Evolutionary conservation across 441 rosid genomes (phyloP).

Genomic region (Pelargonium citronellum): DNA sequence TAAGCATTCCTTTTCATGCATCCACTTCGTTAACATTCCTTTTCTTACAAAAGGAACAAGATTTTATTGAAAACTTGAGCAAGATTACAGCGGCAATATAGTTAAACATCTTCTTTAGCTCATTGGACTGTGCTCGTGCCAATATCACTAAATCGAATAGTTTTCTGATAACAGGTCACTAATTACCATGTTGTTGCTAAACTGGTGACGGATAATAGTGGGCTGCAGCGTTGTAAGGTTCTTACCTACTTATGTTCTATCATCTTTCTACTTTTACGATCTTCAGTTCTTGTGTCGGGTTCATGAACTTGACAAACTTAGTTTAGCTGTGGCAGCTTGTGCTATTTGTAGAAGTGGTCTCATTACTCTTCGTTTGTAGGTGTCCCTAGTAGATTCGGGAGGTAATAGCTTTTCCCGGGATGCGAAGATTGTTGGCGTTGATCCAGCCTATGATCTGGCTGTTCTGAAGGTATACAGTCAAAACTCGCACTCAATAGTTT

Average conservation of each 20-base stretch:
- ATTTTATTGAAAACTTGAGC: no score
- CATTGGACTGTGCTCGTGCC: not conserved
- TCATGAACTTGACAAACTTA: conserved; percentile 8
- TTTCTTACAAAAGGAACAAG: no score
- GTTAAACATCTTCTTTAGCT: not conserved
- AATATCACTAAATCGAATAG: not conserved
- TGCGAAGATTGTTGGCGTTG: conserved; percentile 63
- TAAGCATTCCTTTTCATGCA: conserved; percentile 30
- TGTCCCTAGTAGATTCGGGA: conserved; percentile 50
- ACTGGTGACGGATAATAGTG: conserved; percentile 63
- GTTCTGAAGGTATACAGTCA: conserved; percentile 52
- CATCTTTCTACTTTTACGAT: not conserved
- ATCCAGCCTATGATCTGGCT: conserved; percentile 76
- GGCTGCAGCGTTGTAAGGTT: conserved; percentile 82
- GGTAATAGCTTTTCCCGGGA: conserved; percentile 58
- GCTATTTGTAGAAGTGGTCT: not conserved
- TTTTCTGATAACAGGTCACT: conserved; percentile 49
- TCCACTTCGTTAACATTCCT: not conserved
- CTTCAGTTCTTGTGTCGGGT: not conserved
- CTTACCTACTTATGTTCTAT: conserved; percentile 8
- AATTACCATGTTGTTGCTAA: conserved; percentile 80
- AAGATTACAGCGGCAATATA: no score
- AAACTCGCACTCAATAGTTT: not conserved
- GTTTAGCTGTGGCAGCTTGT: not conserved
- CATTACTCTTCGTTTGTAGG: conserved; percentile 29